These are phyloP conservation scores for Solanum okadae DNA, from an alignment of 257 asterid genomes.

Conservation along the genomic window DNA sequence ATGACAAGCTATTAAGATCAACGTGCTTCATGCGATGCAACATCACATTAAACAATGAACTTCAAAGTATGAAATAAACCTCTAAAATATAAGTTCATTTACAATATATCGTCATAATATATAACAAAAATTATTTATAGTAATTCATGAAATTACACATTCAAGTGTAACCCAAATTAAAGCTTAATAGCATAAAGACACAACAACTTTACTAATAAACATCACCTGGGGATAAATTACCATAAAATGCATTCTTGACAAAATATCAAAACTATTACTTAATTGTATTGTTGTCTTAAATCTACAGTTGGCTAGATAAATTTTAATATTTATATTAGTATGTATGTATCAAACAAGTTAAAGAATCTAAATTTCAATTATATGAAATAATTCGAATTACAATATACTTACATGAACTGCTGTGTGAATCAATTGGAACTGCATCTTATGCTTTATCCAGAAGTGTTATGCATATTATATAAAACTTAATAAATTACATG, in stretches of 20 bases:
- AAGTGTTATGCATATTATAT: too few relatives aligned
- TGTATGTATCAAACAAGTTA: neutral
- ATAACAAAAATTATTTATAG: too few relatives aligned
- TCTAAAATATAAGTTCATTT: neutral
- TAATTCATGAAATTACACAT: neutral
- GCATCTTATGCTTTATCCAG: neutral
- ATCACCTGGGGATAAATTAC: neutral
- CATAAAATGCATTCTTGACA: neutral
- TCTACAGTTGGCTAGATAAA: neutral
- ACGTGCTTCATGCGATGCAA: too few relatives aligned
- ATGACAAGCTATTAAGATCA: too few relatives aligned
- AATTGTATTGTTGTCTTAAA: neutral
- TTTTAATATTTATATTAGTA: too few relatives aligned
- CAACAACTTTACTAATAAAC: neutral
- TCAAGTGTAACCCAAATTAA: neutral
- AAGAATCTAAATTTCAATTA: neutral
- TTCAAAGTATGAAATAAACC: too few relatives aligned
- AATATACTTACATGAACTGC: neutral
- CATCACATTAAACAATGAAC: too few relatives aligned
- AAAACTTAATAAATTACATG: neutral
- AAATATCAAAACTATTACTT: neutral
- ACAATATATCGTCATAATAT: too few relatives aligned
- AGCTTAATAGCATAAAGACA: neutral
- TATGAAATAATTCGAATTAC: neutral
- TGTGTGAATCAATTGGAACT: too few relatives aligned